phyloP scores from a whole-genome alignment of 179 eudicot genomes.

The Corrigiola litoralis region DNA sequence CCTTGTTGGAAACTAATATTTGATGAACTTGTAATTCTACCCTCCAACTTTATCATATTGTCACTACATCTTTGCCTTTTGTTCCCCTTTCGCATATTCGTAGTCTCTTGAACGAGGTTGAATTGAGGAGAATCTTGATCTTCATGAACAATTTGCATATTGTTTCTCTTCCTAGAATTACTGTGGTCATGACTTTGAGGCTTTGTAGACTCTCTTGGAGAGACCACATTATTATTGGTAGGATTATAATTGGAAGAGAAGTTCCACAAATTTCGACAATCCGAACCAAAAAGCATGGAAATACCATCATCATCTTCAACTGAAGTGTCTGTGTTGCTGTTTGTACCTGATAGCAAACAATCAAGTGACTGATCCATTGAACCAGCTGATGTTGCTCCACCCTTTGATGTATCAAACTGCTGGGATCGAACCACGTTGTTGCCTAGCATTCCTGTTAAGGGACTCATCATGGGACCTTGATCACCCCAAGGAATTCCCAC shows the following conservation, averaged over 20 bases:
- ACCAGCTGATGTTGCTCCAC: conserved; percentile 18
- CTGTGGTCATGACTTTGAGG: not conserved
- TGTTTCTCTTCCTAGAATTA: conserved; percentile 2
- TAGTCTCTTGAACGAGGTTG: conserved; percentile 17
- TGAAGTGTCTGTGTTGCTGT: conserved; percentile 36
- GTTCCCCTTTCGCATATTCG: not conserved
- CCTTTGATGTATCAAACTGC: conserved; percentile 3
- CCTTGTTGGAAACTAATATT: conserved; percentile 62
- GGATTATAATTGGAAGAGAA: conserved; percentile 13
- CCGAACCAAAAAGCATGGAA: conserved; percentile 41
- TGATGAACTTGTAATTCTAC: conserved; percentile 24
- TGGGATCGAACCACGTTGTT: conserved; percentile 15
- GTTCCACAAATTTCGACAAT: conserved; percentile 34
- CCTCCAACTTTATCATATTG: not conserved
- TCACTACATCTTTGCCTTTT: conserved; percentile 7
- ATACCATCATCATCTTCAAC: conserved; percentile 49
- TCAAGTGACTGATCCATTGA: conserved; percentile 39
- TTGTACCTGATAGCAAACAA: conserved; percentile 47
- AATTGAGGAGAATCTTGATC: conserved; percentile 8
- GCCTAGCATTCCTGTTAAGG: conserved; percentile 3
- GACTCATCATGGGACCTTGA: conserved; percentile 11
- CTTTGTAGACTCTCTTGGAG: not conserved
- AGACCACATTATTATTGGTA: not conserved
- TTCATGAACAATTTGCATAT: not conserved
- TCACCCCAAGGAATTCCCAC: conserved; percentile 11